Percentiles rank a stretch among this genome's conserved stretches.
Conservation (phyloP, 208 protist species). For the Crithidia brevicula region DNA sequence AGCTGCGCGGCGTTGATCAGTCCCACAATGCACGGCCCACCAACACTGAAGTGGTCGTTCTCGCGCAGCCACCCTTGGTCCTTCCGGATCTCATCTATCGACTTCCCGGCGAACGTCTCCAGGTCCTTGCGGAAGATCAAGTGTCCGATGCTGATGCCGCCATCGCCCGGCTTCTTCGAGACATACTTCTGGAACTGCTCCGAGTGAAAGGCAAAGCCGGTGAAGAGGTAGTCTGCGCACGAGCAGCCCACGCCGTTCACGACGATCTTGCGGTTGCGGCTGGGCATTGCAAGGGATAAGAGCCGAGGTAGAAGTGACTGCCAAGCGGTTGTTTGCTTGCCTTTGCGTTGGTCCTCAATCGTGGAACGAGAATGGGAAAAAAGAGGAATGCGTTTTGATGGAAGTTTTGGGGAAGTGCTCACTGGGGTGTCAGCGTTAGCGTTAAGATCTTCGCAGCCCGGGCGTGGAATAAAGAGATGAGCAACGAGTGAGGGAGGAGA, state of each 20-base stretch:
- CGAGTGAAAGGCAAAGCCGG: conserved; percentile 25
- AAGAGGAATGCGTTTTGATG: neutral
- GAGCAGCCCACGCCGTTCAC: conserved; percentile 32
- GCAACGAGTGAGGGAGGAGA: neutral
- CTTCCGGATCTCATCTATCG: conserved; percentile 33
- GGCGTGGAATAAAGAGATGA: neutral
- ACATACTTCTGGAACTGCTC: conserved; percentile 30
- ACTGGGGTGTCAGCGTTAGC: neutral
- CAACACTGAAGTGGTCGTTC: conserved; percentile 33
- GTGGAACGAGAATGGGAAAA: neutral
- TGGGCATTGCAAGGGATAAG: neutral
- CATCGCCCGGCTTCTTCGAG: conserved; percentile 32
- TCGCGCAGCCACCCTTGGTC: conserved; percentile 37
- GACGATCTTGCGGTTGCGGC: conserved; percentile 25
- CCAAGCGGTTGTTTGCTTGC: neutral
- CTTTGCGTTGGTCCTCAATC: neutral
- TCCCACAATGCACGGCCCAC: conserved; percentile 38
- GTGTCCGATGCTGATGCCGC: conserved; percentile 38
- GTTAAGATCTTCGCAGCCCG: neutral
- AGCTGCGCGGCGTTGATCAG: conserved; percentile 41
- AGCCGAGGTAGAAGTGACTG: neutral
- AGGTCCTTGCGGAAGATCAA: conserved; percentile 30
- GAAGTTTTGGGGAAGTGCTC: neutral
- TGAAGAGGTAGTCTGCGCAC: conserved; percentile 40
- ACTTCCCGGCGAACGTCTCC: conserved; percentile 34